Conservation (phyloP, 768 basidiomycete species). For the Rhodosporidiobolus sp. region DNA sequence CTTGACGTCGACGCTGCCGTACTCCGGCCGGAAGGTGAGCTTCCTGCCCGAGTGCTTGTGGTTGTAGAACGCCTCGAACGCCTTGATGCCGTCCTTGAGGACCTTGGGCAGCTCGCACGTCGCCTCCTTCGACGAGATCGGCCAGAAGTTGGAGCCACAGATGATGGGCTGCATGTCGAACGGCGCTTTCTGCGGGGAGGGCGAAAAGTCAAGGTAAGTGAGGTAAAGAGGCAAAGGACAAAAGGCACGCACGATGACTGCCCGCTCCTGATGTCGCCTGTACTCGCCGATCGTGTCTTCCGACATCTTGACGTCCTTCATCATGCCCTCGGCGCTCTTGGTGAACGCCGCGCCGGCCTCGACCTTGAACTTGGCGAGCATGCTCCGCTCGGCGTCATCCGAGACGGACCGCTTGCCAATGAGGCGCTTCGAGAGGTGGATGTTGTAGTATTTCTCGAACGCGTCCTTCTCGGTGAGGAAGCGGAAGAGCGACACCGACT, state of each 20-base stretch:
- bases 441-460: conserved; percentile 97
- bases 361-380: conserved; percentile 94
- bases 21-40: conserved; percentile 83
- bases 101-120: conserved; percentile 65
- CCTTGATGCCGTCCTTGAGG: conserved; percentile 64
- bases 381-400: conserved; percentile 94
- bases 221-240: background rate
- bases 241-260: conserved; percentile 58
- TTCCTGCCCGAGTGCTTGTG: conserved; percentile 82
- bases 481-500: conserved; percentile 92
- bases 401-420: conserved; percentile 81
- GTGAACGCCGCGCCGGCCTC: conserved; percentile 97
- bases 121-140: conserved; percentile 64
- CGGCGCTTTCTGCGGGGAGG: conserved; percentile 58
- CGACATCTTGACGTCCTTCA: conserved; percentile 90
- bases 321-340: conserved; percentile 97
- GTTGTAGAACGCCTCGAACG: conserved; percentile 86
- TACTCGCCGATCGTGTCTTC: conserved; percentile 76
- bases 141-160: conserved; percentile 97
- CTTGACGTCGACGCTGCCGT: conserved; percentile 85
- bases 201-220: background rate
- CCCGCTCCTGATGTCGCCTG: conserved; percentile 56
- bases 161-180: conserved; percentile 83
- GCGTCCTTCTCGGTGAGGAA: conserved; percentile 92
- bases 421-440: conserved; percentile 87